phyloP scores from a whole-genome alignment of 352 stramenopile genomes.

The Pythium brassicae region DNA sequence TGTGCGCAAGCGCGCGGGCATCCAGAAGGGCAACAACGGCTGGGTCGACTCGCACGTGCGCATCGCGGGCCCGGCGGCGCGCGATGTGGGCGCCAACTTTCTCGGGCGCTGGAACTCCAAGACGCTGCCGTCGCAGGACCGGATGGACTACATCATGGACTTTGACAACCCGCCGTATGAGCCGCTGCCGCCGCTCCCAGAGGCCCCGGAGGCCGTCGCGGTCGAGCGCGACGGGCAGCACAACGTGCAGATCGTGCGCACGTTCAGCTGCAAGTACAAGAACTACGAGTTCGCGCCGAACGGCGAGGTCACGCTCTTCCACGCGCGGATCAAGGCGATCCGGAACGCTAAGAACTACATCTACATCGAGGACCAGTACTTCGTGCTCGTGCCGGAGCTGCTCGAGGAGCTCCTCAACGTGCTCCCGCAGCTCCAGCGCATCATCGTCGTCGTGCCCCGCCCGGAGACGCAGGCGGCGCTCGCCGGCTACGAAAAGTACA shows the following conservation, averaged over 20 bases:
- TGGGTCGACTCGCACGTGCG: conserved; percentile 51
- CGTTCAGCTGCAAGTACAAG: conserved; percentile 49
- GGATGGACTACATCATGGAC: conserved; percentile 30
- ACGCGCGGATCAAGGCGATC: conserved; percentile 47
- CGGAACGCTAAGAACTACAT: conserved; percentile 55
- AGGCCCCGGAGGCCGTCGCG: too few species aligned
- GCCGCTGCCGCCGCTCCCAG: too few species aligned
- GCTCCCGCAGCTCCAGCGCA: conserved; percentile 32
- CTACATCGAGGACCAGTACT: conserved; percentile 72
- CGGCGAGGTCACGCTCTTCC: conserved; percentile 45
- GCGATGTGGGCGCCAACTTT: conserved; percentile 56
- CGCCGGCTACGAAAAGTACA: conserved; percentile 22
- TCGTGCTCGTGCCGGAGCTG: conserved; percentile 41
- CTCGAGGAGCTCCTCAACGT: conserved; percentile 37
- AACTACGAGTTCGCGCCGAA: conserved; percentile 49
- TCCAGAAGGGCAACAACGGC: conserved; percentile 28
- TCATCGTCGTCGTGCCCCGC: conserved; percentile 41
- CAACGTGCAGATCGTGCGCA: conserved; percentile 53
- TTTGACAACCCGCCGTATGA: conserved; percentile 36
- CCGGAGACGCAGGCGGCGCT: conserved; percentile 11
- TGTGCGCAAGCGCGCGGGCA: conserved; percentile 26
- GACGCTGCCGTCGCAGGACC: conserved; percentile 19
- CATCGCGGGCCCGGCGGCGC: conserved; percentile 35
- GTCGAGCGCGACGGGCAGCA: too few species aligned
- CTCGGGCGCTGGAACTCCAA: conserved; percentile 47